phyloP scores from a whole-genome alignment of 257 asterid genomes.

The Solanum virginianum region DNA sequence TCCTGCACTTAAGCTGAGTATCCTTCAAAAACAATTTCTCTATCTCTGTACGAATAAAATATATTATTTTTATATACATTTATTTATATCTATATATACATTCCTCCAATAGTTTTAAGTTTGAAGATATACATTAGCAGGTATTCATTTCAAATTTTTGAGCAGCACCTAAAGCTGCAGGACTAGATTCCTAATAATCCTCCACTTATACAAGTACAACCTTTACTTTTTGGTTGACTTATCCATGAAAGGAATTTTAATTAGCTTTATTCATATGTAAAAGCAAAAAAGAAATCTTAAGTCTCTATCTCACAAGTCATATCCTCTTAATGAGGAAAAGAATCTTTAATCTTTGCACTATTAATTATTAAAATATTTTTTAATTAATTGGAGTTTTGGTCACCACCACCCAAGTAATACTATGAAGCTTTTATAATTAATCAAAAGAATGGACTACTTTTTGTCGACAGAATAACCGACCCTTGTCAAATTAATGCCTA shows the following conservation, averaged over 20 bases:
- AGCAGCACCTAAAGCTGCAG: conserved; percentile 5
- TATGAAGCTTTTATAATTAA: not conserved
- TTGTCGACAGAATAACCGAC: conserved; percentile 2
- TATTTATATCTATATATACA: too few species aligned
- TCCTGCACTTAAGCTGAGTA: not conserved
- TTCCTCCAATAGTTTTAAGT: not conserved
- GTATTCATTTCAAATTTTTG: not conserved
- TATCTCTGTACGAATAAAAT: too few species aligned
- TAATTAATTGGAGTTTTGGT: not conserved
- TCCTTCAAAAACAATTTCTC: not conserved
- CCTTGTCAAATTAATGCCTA: not conserved
- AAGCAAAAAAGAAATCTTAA: not conserved
- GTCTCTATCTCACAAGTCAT: not conserved
- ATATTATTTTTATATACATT: too few species aligned
- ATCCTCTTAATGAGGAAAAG: not conserved
- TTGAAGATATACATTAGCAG: not conserved
- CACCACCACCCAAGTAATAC: not conserved
- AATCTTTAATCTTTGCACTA: not conserved
- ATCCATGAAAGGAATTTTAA: conserved; percentile 14
- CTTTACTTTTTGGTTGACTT: not conserved
- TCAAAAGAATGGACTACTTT: not conserved
- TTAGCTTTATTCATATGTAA: conserved; percentile 11
- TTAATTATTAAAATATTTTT: not conserved
- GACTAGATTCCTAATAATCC: conserved; percentile 7
- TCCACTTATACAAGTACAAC: not conserved